Evolutionary conservation across 345 rosid genomes (phyloP), one percentile per base, ranked within the genome.

Genomic region (Eucalyptus cladocalyx): DNA sequence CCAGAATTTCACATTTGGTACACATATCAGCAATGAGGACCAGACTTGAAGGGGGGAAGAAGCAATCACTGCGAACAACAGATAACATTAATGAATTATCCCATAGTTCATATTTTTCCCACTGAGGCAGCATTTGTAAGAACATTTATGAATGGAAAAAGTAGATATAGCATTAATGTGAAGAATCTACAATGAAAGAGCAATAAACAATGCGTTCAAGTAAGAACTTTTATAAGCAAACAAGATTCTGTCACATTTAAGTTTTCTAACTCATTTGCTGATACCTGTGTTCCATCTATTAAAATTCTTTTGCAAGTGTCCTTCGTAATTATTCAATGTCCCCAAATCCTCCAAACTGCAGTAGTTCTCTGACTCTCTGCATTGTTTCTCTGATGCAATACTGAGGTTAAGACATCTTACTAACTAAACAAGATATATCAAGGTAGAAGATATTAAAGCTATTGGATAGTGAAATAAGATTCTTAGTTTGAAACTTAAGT

Each of bases 241-340:
- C 34, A 28, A 4, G 32, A 60, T 60, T 60, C 32, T 60, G 11
- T 58, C 21, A 72, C 58, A 17, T 49, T 60, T 87, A 30, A 67
- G 13, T 26, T 28, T 48, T 45, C 34, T 54, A 21, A 69, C 93
- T 62, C 69, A 3, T 28, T 62, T 30, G 69, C 18, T 13, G 4
- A 62, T 62, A 95, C 97, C 97, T 92, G 26, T 91, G 91, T 93
- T 95, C 97, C 96, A 96, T 92, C 87, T 92, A 96, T 87, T 94
- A 94, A 92, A 96, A 96, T 88, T 96, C 99, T 92, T 93, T 94
- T 34, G 93, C 92, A 89, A 96, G 90, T 88, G 97, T 95, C 93
- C 97, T 94, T 69, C 30, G 92, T 51, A 95, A 93, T 92, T 91
- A 94, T 32, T 92, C 93, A 88, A 89, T 88, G 86, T 95, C 95